Evolutionary conservation across 345 rosid species (phyloP).

Genomic region (Eucalyptus erythrocorys): DNA sequence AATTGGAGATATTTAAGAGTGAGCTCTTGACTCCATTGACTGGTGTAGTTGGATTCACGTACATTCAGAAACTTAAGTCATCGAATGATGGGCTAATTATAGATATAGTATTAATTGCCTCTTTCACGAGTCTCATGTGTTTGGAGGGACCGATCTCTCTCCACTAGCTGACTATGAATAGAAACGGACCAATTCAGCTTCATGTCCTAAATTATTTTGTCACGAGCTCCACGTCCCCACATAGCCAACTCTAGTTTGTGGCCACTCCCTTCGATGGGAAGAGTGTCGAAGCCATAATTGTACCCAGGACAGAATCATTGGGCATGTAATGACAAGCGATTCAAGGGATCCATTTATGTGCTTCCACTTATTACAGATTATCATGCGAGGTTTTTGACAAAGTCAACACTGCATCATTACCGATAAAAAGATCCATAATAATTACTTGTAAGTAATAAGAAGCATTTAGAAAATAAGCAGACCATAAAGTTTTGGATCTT

Average conservation of each 20-base stretch:
- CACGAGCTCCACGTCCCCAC: background rate
- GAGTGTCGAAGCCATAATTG: background rate
- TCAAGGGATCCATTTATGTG: background rate
- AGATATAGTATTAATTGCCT: too few relatives aligned
- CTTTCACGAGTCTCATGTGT: background rate
- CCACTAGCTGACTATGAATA: background rate
- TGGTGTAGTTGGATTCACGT: background rate
- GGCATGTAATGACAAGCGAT: background rate
- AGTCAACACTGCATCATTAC: background rate
- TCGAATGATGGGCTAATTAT: background rate
- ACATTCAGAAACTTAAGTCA: background rate
- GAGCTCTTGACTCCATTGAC: background rate
- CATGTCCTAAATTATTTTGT: background rate
- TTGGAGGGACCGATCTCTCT: background rate
- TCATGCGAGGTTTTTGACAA: background rate
- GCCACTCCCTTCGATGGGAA: background rate
- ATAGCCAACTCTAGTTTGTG: background rate
- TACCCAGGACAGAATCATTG: background rate
- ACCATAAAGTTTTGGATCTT: background rate
- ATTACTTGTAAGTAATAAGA: background rate
- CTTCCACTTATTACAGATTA: background rate
- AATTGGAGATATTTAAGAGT: background rate
- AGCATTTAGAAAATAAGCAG: background rate
- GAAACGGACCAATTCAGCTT: background rate
- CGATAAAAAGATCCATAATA: background rate